phyloP scores from a whole-genome alignment of 768 basidiomycete species.

The Psilocybe subaeruginosa region DNA sequence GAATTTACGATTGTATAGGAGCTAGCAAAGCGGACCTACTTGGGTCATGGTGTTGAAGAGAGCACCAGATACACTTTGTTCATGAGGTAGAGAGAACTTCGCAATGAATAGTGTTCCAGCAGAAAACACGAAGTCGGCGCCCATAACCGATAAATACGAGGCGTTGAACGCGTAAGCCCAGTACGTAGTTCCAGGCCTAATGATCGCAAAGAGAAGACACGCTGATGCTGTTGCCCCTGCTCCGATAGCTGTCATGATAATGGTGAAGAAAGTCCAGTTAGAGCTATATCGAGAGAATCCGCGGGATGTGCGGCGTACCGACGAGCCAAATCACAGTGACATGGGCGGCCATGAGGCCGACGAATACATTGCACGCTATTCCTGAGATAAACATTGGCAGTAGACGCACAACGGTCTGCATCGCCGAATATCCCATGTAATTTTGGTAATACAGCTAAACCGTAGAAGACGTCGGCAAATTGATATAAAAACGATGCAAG shows the following conservation, averaged over 20 bases:
- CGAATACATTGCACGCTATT: conserved; percentile 61
- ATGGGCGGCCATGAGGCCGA: conserved; percentile 61
- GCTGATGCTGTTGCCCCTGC: conserved; percentile 60
- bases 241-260: conserved; percentile 35
- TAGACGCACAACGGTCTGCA: conserved; percentile 66
- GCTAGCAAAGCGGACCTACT: conserved; percentile 32
- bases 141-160: conserved; percentile 65
- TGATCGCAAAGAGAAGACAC: conserved; percentile 69
- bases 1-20: too few relatives aligned
- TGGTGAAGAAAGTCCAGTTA: not conserved
- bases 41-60: conserved; percentile 82
- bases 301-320: conserved; percentile 34
- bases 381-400: conserved; percentile 76
- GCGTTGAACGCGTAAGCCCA: conserved; percentile 82
- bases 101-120: conserved; percentile 77
- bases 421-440: conserved; percentile 54
- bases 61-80: conserved; percentile 78
- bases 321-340: conserved; percentile 61
- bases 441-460: conserved; percentile 72
- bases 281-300: too few relatives aligned
- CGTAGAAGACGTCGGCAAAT: not conserved
- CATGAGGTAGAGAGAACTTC: conserved; percentile 63
- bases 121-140: conserved; percentile 81
- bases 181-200: conserved; percentile 56
- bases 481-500: too few relatives aligned